These are phyloP conservation scores for Pyrenophora teres DNA, from an alignment of 2,329 filamentous ascomycete species.

Conservation along the genomic window DNA sequence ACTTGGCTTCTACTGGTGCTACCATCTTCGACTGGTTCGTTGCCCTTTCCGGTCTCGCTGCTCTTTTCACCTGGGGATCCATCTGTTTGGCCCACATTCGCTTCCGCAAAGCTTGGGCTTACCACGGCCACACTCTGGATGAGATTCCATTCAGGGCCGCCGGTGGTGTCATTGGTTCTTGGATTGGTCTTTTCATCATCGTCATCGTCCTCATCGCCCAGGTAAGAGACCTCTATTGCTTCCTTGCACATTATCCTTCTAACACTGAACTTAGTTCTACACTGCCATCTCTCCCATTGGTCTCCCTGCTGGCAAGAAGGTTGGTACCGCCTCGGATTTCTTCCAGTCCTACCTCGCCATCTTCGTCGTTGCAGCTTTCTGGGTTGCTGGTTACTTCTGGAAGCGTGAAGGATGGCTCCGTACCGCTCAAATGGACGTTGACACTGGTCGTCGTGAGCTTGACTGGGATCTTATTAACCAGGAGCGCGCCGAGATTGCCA, in stretches of 20 bases:
- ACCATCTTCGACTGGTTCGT: slow-evolving; percentile 76
- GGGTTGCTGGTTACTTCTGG: slow-evolving; percentile 63
- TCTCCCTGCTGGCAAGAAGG: slow-evolving; percentile 10
- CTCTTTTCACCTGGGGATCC: slow-evolving; percentile 79
- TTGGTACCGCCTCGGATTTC: slow-evolving; percentile 49
- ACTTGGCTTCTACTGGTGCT: slow-evolving; percentile 53
- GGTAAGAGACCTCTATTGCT: slow-evolving; percentile 24
- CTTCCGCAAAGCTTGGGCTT: slow-evolving; percentile 66
- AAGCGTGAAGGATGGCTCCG: slow-evolving; percentile 66
- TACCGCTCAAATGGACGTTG: slow-evolving; percentile 67
- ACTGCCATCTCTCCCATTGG: slow-evolving; percentile 41
- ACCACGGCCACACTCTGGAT: slow-evolving; percentile 48
- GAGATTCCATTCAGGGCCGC: slow-evolving; percentile 53
- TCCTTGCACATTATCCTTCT: not conserved
- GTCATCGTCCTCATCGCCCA: slow-evolving; percentile 48
- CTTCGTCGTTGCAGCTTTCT: slow-evolving; percentile 52
- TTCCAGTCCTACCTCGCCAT: slow-evolving; percentile 55
- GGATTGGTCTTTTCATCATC: slow-evolving; percentile 48
- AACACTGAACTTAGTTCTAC: slow-evolving; percentile 46
- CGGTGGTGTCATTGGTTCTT: slow-evolving; percentile 49
- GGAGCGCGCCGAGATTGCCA: slow-evolving; percentile 56
- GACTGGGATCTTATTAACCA: slow-evolving; percentile 68
- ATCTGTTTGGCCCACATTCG: slow-evolving; percentile 92
- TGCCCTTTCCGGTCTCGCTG: slow-evolving; percentile 72
- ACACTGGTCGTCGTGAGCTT: slow-evolving; percentile 66